Percentiles rank a stretch among this genome's conserved stretches.
phyloP scores from a whole-genome alignment of 139 green algal species.

The Chlamydomonas sp. region DNA sequence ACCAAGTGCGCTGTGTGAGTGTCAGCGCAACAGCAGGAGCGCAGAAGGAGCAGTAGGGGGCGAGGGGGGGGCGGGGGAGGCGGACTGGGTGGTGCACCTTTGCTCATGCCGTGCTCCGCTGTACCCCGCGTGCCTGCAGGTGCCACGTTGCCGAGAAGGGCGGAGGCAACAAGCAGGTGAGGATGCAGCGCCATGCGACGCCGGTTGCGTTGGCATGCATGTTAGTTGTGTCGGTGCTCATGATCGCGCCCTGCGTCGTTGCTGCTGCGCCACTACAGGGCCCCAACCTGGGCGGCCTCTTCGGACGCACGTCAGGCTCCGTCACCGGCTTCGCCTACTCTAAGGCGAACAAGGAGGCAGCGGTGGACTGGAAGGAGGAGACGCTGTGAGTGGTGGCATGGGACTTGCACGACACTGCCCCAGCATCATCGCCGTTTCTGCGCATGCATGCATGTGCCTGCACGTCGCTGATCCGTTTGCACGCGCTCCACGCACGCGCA shows the following conservation, averaged over 20 bases:
- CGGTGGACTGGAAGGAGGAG: constrained; percentile 75
- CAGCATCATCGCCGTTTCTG: too few relatives aligned
- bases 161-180: constrained; percentile 92
- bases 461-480: too few relatives aligned
- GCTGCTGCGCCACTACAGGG: constrained; percentile 45
- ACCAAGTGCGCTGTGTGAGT: constrained; percentile 73
- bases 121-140: constrained; percentile 49
- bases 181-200: too few relatives aligned
- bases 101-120: neutral
- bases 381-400: too few relatives aligned
- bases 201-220: too few relatives aligned
- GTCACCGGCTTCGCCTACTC: constrained; percentile 89
- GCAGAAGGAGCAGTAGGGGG: neutral
- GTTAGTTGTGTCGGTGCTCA: neutral
- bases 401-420: too few relatives aligned
- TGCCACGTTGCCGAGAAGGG: constrained; percentile 91
- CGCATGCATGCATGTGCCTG: too few relatives aligned
- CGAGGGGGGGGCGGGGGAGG: neutral
- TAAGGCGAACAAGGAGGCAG: constrained; percentile 96
- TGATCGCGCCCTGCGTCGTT: neutral
- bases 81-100: neutral
- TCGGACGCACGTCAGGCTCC: constrained; percentile 80
- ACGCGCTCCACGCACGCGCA: too few relatives aligned
- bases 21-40: constrained; percentile 2
- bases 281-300: constrained; percentile 93